Base-by-base conservation (phyloP, 139 green algal species). In the Micractinium conductrix region DNA sequence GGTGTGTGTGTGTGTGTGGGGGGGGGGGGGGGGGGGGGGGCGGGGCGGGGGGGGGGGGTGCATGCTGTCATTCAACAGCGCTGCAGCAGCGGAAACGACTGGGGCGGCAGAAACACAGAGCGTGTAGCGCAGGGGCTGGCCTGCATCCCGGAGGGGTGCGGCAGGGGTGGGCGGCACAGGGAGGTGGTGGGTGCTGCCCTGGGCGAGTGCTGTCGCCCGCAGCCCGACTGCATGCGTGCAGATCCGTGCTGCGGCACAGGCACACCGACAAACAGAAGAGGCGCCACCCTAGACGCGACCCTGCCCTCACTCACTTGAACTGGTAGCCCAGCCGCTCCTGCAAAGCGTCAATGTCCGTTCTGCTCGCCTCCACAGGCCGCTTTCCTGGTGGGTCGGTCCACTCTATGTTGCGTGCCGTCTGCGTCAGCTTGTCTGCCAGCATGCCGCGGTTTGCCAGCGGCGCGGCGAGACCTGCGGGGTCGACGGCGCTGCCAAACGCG, bases 391-490 rank as follows among this genome's bases (percentile, higher is more conserved):
- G 76, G 40, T 82, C 76, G 16, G 4, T 14, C 76, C 76, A 82
- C 38, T 42, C 38, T 35, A 82, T 82, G 26, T 71, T 72, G 8
- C 42, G 55, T 14, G 76, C 76, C 4, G 76, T 73, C 0, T 58
- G 33, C 16, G 58, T 72, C 37, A 82, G 76, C 76, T 82, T 82
- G 6, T 71, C 76, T 40, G 38, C 76, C 42, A 82, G 58, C 38
- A 73, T 35, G 2, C 40, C 38, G 7, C 76, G 76, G 35, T 82
- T 28, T 0, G 16, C 22, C 28, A 82, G 14, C 0, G 50, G 50
- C 5, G 28, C 74, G 33, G 50, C 24, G 9, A 16, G 10, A 7
- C 44, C 48, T 33, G 50, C 74, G 30, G 50, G 1, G 1, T 24
- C 75, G 24, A 12, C 22, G 6, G 58, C 58, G 19, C 42, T 55